A percentile compares a stretch with the other conserved stretches of the same genome.
These are phyloP conservation scores for Mucor indicus DNA, from an alignment of 371 early-diverging fungal genomes.

Conservation along the genomic window DNA sequence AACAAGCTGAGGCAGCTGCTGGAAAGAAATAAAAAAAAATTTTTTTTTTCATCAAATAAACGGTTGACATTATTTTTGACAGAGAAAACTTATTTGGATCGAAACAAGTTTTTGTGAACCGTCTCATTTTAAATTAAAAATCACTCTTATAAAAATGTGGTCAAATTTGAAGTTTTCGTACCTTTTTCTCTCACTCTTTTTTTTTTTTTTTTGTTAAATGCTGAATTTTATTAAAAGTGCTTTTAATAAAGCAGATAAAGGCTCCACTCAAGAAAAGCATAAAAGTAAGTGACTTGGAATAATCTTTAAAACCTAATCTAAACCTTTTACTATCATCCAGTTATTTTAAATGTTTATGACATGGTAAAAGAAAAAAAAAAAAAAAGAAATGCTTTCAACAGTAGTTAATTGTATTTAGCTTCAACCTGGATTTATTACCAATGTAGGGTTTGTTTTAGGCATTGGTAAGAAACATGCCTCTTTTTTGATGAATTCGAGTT, in stretches of 20 bases:
- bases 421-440: constrained; percentile 37
- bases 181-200: not conserved
- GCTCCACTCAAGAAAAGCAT: constrained; percentile 11
- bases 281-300: constrained; percentile 8
- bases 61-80: too few species aligned
- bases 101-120: too few species aligned
- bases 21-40: constrained; percentile 6
- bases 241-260: constrained; percentile 11
- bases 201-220: constrained; percentile 6
- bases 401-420: not conserved
- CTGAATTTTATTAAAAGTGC: constrained; percentile 6
- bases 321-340: constrained; percentile 15
- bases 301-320: too few species aligned
- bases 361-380: constrained; percentile 38
- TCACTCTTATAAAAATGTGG: too few species aligned
- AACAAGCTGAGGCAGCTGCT: constrained; percentile 20
- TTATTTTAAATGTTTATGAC: constrained; percentile 59
- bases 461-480: constrained; percentile 43
- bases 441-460: constrained; percentile 55
- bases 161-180: not conserved
- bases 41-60: too few species aligned
- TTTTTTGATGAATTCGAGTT: too few species aligned
- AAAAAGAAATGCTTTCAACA: too few species aligned
- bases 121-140: too few species aligned
- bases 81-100: too few species aligned